Base-by-base conservation (phyloP, 1,139 yeast species). In the Blastobotrys proliferans region DNA sequence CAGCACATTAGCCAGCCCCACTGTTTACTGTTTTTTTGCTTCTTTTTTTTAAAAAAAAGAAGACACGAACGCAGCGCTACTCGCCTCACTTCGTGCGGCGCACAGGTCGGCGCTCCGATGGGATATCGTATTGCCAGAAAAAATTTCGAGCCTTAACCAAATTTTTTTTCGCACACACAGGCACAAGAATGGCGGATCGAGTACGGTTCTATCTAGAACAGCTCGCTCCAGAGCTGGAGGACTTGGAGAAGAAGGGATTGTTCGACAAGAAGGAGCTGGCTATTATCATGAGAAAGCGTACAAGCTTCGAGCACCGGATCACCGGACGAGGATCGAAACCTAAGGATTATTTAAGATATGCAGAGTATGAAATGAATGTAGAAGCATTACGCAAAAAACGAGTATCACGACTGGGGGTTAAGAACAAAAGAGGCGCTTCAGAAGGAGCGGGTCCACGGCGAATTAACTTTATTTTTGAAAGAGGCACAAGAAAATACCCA, bases 271-370 rank as follows among this genome's bases (percentile, higher is more conserved):
- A 77, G 56, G 98, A 94, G 63, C 79, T 88, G 53, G 80, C 83
- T 40, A 75, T 78, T 71, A 83, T 94, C 48, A 87, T 92, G 90
- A 81, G 92, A 67, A 79, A 88, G 61, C 77, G 98, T 67, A 90
- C 97, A 0, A 97, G 90, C 64, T 92, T 88, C 56, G 99, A 94
- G 65, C 96, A 92, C 63, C 70, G 96, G 49, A 77, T 94, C 44
- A 78, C 79, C 41, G 88, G 95, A 35, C 74, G 97, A 63, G 94
- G 94, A 2, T 77, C 92, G 17, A 80, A 76, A 52, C 77, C 88
- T 4, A 70, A 77, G 46, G 98, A 92, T 62, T 94, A 81, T 60
- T 60, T 87, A 47, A 75, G 76, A 53, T 94, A 92, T 61, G 77
- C 84, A 36, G 86, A 81, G 48, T 94, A 83, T 58, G 99, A 94